Evolutionary conservation across 768 basidiomycete genomes (phyloP).

Genomic region (Boletellus ananiceps): DNA sequence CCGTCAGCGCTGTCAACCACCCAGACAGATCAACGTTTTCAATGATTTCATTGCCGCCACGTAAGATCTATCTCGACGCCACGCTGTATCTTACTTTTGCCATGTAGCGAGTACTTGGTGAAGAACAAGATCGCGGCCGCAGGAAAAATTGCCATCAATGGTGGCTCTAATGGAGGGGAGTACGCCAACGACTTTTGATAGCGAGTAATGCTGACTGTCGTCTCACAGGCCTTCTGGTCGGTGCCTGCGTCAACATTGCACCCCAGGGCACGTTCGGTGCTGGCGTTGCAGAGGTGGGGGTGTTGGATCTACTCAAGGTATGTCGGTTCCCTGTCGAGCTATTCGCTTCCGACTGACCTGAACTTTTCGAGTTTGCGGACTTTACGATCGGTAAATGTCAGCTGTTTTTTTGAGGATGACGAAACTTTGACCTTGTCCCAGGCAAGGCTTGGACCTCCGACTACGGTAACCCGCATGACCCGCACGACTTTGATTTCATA

Average conservation of each 20-base stretch:
- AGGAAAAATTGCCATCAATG: constrained; percentile 73
- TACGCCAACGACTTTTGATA: neutral
- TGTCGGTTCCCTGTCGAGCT: neutral
- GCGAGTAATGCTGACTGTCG: neutral
- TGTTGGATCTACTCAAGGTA: constrained; percentile 75
- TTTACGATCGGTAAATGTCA: constrained; percentile 62
- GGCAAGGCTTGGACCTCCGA: constrained; percentile 76
- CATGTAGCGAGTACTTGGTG: constrained; percentile 61
- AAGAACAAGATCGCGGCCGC: constrained; percentile 62
- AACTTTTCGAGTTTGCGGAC: constrained; percentile 51
- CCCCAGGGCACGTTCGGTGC: constrained; percentile 75
- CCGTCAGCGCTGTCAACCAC: constrained; percentile 3
- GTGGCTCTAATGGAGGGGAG: constrained; percentile 77
- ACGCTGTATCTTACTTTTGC: neutral
- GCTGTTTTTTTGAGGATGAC: neutral
- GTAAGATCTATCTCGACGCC: constrained; percentile 36
- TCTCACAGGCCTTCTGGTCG: constrained; percentile 62
- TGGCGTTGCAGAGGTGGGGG: constrained; percentile 77
- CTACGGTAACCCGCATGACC: constrained; percentile 70
- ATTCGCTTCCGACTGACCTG: neutral
- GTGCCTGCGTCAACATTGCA: constrained; percentile 80
- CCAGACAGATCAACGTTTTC: constrained; percentile 60
- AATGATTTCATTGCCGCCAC: constrained; percentile 81
- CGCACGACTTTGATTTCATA: constrained; percentile 83
- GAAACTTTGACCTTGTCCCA: constrained; percentile 23